Evolutionary conservation across 306 rosid species (phyloP).

Genomic region (Vigna mungo): DNA sequence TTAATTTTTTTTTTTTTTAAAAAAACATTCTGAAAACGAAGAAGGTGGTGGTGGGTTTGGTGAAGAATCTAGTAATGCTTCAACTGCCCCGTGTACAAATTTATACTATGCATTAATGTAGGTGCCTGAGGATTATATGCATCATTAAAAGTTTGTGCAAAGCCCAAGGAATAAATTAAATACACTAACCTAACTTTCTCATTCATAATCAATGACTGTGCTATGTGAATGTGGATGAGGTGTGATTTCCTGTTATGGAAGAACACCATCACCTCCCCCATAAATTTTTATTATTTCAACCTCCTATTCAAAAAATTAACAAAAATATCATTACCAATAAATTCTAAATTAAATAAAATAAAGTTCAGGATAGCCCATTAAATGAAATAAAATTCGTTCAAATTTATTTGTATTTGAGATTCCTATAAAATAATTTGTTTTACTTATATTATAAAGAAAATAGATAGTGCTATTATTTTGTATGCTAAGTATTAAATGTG

Average conservation of each 20-base stretch:
- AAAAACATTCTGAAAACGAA: neutral
- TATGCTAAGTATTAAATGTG: no score
- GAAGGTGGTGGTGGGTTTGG: neutral
- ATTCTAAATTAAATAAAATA: no score
- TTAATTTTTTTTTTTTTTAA: no score
- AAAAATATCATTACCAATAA: no score
- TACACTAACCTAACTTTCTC: slow-evolving; percentile 33
- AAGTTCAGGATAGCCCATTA: no score
- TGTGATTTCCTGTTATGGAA: neutral
- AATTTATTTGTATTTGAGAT: no score
- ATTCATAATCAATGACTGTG: slow-evolving; percentile 14
- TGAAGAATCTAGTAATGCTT: slow-evolving; percentile 13
- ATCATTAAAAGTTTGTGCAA: slow-evolving; percentile 20
- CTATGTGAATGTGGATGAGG: neutral
- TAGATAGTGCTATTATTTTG: no score
- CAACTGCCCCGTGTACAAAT: slow-evolving; percentile 34
- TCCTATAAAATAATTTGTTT: no score
- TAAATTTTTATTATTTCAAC: neutral
- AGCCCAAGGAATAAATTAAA: slow-evolving; percentile 36
- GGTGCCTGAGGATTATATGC: neutral
- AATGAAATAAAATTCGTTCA: no score
- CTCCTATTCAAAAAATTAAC: no score
- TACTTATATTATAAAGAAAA: no score
- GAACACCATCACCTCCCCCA: neutral
- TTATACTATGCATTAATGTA: slow-evolving; percentile 25